phyloP scores from a whole-genome alignment of 140 eudicot genomes.

The Anethum foeniculum region DNA sequence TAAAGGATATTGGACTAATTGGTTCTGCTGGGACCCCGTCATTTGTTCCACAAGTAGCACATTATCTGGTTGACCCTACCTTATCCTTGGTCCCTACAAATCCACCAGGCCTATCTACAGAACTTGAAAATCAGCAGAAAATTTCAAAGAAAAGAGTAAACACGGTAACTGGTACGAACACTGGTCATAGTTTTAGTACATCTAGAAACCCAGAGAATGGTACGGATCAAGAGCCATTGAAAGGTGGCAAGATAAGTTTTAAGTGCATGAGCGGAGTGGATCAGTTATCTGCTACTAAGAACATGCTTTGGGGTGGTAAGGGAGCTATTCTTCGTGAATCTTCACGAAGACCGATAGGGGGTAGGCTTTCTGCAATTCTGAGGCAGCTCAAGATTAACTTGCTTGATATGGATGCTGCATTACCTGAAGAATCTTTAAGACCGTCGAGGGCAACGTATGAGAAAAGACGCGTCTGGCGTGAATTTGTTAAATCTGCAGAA shows the following conservation, averaged over 20 bases:
- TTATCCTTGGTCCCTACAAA: constrained; percentile 20
- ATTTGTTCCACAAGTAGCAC: constrained; percentile 27
- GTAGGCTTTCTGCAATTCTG: constrained; percentile 55
- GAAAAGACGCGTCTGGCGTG: constrained; percentile 68
- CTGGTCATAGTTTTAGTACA: neutral
- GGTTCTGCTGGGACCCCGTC: constrained; percentile 60
- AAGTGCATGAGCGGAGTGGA: constrained; percentile 29
- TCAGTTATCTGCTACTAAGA: constrained; percentile 28
- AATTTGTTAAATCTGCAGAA: constrained; percentile 68
- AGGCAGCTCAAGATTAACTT: constrained; percentile 62
- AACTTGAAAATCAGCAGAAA: constrained; percentile 20
- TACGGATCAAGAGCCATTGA: constrained; percentile 29
- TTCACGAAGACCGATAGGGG: constrained; percentile 56
- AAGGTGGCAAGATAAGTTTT: constrained; percentile 31
- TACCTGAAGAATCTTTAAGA: constrained; percentile 70
- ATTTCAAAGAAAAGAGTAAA: constrained; percentile 4
- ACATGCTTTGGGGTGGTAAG: constrained; percentile 22
- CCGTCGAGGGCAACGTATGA: constrained; percentile 43
- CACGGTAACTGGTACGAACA: neutral
- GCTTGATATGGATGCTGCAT: constrained; percentile 83
- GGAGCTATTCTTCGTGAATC: constrained; percentile 40
- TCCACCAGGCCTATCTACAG: constrained; percentile 18
- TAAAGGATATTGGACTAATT: constrained; percentile 70
- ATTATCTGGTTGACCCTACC: constrained; percentile 34
- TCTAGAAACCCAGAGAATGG: constrained; percentile 17